Percentiles rank a stretch among this genome's conserved stretches.
These are phyloP conservation scores for Calendula officinalis DNA, from an alignment of 129 eudicot genomes.

Conservation along the genomic window DNA sequence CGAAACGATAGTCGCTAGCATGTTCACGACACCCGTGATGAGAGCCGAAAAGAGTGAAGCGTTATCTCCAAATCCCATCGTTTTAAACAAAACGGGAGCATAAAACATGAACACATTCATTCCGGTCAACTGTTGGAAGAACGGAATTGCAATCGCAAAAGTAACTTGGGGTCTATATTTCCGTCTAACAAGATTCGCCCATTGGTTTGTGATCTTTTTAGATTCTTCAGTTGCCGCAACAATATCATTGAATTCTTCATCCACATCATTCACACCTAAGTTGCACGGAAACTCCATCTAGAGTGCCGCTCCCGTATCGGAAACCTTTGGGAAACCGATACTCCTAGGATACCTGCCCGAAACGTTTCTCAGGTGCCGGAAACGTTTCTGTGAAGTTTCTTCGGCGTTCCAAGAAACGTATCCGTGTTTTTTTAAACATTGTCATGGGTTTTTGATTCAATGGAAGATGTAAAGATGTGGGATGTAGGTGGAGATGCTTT, in stretches of 20 bases:
- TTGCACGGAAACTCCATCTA: too few species aligned
- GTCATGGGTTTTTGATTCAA: too few species aligned
- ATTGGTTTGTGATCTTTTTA: constrained; percentile 32
- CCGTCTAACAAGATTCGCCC: constrained; percentile 35
- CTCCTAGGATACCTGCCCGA: too few species aligned
- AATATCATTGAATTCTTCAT: constrained; percentile 46
- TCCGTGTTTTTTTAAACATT: too few species aligned
- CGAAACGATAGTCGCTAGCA: constrained; percentile 37
- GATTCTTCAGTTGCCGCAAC: constrained; percentile 43
- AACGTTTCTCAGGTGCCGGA: too few species aligned
- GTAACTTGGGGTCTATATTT: constrained; percentile 51
- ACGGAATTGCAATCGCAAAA: constrained; percentile 39
- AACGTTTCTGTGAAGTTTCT: too few species aligned
- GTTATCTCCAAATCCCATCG: constrained; percentile 45
- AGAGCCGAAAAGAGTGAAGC: constrained; percentile 50
- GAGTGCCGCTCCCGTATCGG: too few species aligned
- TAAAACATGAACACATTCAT: constrained; percentile 66
- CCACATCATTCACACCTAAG: too few species aligned
- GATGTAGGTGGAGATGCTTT: too few species aligned
- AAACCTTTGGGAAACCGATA: too few species aligned
- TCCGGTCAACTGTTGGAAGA: constrained; percentile 55
- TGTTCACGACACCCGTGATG: constrained; percentile 42
- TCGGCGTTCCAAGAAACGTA: too few species aligned
- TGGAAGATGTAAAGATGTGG: too few species aligned
- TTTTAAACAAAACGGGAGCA: constrained; percentile 55